Evolutionary conservation across 306 rosid genomes (phyloP).

Genomic region (Glycine soja): DNA sequence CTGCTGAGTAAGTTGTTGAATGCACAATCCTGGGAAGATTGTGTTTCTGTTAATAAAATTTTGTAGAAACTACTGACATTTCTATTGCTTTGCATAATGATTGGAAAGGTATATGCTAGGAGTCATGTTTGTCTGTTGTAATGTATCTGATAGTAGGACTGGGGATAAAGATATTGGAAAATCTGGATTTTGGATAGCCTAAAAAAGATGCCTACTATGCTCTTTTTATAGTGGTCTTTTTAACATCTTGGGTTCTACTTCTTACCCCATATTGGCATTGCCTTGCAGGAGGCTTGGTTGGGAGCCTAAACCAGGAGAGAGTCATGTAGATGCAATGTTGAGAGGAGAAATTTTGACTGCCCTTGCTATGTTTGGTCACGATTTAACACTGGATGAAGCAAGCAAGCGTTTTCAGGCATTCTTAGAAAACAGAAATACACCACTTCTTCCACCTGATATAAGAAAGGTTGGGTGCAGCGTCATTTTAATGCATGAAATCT

Average conservation of each 20-base stretch:
- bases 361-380: slow-evolving; percentile 79
- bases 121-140: slow-evolving; percentile 21
- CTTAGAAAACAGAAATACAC: slow-evolving; percentile 77
- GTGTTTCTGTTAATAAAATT: slow-evolving; percentile 3
- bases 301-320: slow-evolving; percentile 75
- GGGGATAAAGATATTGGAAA: not conserved
- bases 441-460: slow-evolving; percentile 88
- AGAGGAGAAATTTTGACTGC: slow-evolving; percentile 92
- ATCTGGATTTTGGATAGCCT: slow-evolving; percentile 19
- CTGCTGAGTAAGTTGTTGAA: slow-evolving; percentile 75
- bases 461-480: slow-evolving; percentile 70
- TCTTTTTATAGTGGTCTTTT: slow-evolving; percentile 2
- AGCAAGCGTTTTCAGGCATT: slow-evolving; percentile 77
- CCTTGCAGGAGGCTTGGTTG: slow-evolving; percentile 91
- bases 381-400: slow-evolving; percentile 78
- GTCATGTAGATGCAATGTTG: slow-evolving; percentile 83
- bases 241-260: slow-evolving; percentile 42
- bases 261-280: slow-evolving; percentile 29
- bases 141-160: slow-evolving; percentile 18
- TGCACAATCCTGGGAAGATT: slow-evolving; percentile 8
- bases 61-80: slow-evolving; percentile 29
- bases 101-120: slow-evolving; percentile 21
- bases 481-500: slow-evolving; percentile 24
- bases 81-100: slow-evolving; percentile 11
- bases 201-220: slow-evolving; percentile 12